Percentiles rank a stretch among this genome's conserved stretches.
phyloP scores from a whole-genome alignment of 208 protist genomes.

The Wallacemonas sp. region DNA sequence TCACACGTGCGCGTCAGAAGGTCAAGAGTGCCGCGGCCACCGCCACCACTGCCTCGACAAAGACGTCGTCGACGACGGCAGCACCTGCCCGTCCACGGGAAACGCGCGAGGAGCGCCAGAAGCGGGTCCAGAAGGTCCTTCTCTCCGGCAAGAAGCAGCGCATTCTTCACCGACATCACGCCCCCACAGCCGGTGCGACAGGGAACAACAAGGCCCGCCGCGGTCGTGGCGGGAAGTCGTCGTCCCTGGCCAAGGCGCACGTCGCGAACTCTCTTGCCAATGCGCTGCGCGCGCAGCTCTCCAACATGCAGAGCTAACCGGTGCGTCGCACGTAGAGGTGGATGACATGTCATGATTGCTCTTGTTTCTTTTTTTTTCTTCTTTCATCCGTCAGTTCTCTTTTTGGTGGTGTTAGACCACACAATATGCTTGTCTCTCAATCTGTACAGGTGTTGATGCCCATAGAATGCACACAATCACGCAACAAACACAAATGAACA shows the following conservation, averaged over 20 bases:
- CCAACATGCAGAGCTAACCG: slow-evolving; percentile 4
- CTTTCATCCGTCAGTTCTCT: slow-evolving; percentile 9
- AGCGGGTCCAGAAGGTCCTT: not conserved
- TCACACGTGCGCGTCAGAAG: not conserved
- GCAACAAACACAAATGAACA: too few species aligned
- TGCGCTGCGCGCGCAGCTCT: slow-evolving; percentile 8
- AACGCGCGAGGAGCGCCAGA: slow-evolving; percentile 11
- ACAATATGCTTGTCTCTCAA: not conserved
- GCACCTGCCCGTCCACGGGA: not conserved
- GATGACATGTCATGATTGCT: not conserved
- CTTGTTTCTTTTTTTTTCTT: slow-evolving; percentile 13
- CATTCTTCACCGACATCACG: slow-evolving; percentile 7
- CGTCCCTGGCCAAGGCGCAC: not conserved
- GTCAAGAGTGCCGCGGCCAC: not conserved
- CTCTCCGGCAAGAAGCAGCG: slow-evolving; percentile 7
- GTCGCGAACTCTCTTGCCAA: not conserved
- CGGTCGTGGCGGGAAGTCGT: not conserved
- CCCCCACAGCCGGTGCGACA: not conserved
- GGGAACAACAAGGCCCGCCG: not conserved
- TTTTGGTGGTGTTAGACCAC: not conserved
- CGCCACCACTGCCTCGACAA: not conserved
- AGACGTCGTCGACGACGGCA: not conserved
- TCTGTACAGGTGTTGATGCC: too few species aligned
- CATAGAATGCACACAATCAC: too few species aligned
- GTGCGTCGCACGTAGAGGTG: not conserved